These are phyloP conservation scores for Metschnikowia koreensis DNA, from an alignment of 805 yeast species.

Conservation along the genomic window DNA sequence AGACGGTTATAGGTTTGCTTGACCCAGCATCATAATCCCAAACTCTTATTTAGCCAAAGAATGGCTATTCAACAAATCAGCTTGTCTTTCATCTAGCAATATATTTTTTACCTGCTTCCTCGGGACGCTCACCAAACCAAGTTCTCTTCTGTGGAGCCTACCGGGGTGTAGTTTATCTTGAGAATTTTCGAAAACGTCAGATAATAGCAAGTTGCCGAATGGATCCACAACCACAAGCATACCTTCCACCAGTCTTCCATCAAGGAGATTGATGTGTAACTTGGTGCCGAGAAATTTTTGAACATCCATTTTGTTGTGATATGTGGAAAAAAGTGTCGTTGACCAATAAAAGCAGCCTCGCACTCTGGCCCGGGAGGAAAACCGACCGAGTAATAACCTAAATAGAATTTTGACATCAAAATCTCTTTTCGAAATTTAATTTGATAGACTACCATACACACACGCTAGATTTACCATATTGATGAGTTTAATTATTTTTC, in stretches of 20 bases:
- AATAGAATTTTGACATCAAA: not conserved
- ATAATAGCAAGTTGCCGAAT: conserved; percentile 40
- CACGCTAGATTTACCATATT: no score
- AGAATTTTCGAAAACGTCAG: conserved; percentile 35
- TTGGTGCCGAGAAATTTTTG: conserved; percentile 30
- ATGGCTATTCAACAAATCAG: not conserved
- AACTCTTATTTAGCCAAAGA: not conserved
- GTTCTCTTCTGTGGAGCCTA: conserved; percentile 23
- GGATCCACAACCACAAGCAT: conserved; percentile 41
- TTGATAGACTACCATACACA: no score
- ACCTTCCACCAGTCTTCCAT: conserved; percentile 37
- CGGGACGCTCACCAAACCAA: conserved; percentile 30
- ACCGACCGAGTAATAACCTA: not conserved
- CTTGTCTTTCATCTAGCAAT: conserved; percentile 20
- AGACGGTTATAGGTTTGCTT: conserved; percentile 2
- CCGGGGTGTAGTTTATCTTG: conserved; percentile 24
- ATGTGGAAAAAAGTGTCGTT: not conserved
- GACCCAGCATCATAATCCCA: not conserved
- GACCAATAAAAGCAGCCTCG: not conserved
- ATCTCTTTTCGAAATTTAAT: no score
- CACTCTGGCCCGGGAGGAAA: not conserved
- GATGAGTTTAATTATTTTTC: no score
- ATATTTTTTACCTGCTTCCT: conserved; percentile 18
- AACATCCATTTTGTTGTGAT: conserved; percentile 2
- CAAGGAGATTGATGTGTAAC: conserved; percentile 28